Conservation (phyloP, 192 early-diverging fungal species). For the Coemansia umbellata region DNA sequence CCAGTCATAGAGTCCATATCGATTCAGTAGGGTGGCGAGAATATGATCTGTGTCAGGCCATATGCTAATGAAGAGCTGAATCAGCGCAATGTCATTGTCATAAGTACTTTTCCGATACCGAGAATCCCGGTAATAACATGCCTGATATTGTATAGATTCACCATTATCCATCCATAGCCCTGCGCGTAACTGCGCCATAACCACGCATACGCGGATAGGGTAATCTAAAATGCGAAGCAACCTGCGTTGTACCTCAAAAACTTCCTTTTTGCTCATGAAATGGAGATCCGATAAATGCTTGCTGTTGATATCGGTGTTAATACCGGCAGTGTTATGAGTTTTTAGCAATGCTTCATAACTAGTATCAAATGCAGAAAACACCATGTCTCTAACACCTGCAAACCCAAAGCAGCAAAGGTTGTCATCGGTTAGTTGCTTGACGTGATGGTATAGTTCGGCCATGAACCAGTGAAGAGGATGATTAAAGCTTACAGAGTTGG, state of each 20-base stretch:
- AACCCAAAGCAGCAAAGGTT: conserved; percentile 57
- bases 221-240: conserved; percentile 75
- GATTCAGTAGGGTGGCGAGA: conserved; percentile 74
- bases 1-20: conserved; percentile 86
- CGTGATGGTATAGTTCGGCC: conserved; percentile 66
- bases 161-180: conserved; percentile 97
- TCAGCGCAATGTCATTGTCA: conserved; percentile 86
- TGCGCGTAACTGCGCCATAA: conserved; percentile 87
- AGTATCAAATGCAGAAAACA: conserved; percentile 49
- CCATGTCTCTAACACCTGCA: conserved; percentile 59
- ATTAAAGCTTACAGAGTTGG: conserved; percentile 72
- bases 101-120: conserved; percentile 83
- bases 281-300: background rate
- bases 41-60: conserved; percentile 70
- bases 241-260: conserved; percentile 28
- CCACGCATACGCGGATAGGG: conserved; percentile 74
- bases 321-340: background rate
- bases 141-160: conserved; percentile 62
- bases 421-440: conserved; percentile 57
- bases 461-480: conserved; percentile 93
- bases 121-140: conserved; percentile 78
- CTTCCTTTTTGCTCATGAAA: conserved; percentile 8
- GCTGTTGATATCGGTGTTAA: background rate
- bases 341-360: conserved; percentile 41
- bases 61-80: conserved; percentile 66